These are phyloP conservation scores for Periglandula ipomoeae DNA, from an alignment of 2,329 filamentous ascomycete genomes.

Conservation along the genomic window DNA sequence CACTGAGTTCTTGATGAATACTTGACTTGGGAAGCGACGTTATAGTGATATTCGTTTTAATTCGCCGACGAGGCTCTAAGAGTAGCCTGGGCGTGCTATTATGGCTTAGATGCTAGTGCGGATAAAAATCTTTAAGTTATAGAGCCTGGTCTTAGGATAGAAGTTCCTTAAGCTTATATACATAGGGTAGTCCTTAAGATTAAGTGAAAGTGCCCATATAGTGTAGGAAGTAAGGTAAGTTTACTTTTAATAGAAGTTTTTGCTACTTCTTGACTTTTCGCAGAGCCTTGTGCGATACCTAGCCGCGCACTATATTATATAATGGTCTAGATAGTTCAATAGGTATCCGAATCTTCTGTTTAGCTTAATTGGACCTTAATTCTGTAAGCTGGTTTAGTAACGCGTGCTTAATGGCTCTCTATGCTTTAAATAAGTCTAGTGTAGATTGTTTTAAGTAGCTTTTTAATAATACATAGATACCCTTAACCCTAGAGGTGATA, in stretches of 20 bases:
- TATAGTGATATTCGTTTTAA: neutral
- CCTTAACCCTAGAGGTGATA: neutral
- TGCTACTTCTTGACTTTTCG: neutral
- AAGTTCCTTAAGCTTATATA: neutral
- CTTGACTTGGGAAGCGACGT: neutral
- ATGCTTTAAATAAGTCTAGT: neutral
- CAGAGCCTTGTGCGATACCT: neutral
- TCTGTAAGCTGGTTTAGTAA: neutral
- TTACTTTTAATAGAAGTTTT: neutral
- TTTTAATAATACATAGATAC: neutral
- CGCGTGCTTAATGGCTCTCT: neutral
- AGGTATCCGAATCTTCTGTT: neutral
- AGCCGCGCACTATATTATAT: neutral
- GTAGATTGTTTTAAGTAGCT: neutral
- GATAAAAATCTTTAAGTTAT: neutral
- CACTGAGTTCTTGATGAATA: neutral
- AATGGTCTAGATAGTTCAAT: neutral
- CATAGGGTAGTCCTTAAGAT: neutral
- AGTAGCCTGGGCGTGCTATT: neutral
- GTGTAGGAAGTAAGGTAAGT: neutral
- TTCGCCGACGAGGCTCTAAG: neutral
- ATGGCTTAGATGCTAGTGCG: neutral
- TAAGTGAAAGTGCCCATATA: neutral
- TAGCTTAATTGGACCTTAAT: neutral
- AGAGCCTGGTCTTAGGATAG: neutral